Base-by-base conservation (phyloP, 192 early-diverging fungal species). In the Funneliformis geosporum region DNA sequence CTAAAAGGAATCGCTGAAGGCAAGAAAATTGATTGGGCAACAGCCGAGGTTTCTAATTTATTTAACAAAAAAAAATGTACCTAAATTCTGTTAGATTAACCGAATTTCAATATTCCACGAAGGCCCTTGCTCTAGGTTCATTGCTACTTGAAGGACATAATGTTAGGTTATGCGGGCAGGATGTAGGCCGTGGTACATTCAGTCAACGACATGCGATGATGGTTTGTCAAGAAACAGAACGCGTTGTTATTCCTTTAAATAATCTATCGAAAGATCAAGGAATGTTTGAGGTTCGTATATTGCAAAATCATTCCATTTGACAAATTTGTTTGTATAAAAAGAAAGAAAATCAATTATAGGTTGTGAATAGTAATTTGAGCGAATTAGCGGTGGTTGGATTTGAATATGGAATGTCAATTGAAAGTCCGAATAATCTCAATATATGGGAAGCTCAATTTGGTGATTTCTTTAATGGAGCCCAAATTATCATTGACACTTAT, bases 391-490 rank as follows among this genome's bases (percentile, higher is more conserved):
- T 99, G 10, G 87, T 99, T 38, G 97, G 94, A 4, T 99, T 97
- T 81, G 97, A 99, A 83, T 94, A 96, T 80, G 97, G 97, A 68
- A 93, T 96, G 81, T 96, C 95, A 5, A 92, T 92, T 83, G 96
- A 96, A 82, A 92, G 90, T 28, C 97, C 97, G 18, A 89, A 94
- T 60, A 84, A 89, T 8, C 85, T 99, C n/a, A 91, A 91, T 61
- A 94, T 99, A 60, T 99, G 97, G 97, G 97, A 98, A 82, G 96
- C 96, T 1, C 97, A 99, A 86, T 99, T 98, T 84, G 97, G 97
- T 73, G 97, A 99, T 84, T 99, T 99, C 82, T 95, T 95, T 90
- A 98, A 98, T 82, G 94, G 94, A 44, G 96, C 96, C 0, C 96
- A 99, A 81, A 95, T 98, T 55, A 94, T 96, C 25, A 93, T 98